Evolutionary conservation across 768 basidiomycete species (phyloP), one percentile per base, ranked within the genome.

Genomic region (Mycena pura): DNA sequence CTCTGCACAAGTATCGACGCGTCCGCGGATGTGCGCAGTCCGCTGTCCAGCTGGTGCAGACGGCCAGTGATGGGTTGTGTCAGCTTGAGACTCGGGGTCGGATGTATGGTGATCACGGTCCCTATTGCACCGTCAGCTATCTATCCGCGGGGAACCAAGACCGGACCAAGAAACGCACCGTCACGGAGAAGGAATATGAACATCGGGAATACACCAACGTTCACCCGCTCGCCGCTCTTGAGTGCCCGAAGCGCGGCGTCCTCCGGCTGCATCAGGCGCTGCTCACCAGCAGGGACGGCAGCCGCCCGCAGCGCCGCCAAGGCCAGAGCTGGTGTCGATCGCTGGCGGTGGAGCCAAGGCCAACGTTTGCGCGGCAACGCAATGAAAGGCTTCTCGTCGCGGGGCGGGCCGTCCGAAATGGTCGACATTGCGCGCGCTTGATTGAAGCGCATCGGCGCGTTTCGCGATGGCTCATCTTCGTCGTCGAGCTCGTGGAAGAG

Each of bases 1-100:
- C 85, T 84, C 69, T 92, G 86, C 5, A 92, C 80, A 10, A 93
- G 78, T 13, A 93, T 73, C 13, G 87, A 88, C 7, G 87, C 77
- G 65, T 93, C 91, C 24, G 86, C 85, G 0, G 86, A 84, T 44
- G 78, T 81, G 28, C 89, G 79, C 10, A 92, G 75, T 5, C 83
- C 77, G 0, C 87, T 87, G 63, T 90, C 85, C 3, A 80, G 74
- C 60, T 84, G 82, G 27, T 78, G 78, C 39, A 92, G 72, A 11
- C 89, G 85, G 14, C 76, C 72, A 22, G 81, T 72, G 60, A 91
- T 88, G 1, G 89, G 86, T 2, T 75, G 72, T 1, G 85, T 85
- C 62, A 86, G 80, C 32, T 74, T 72, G 10, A 84, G 72, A 45
- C 76, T 78, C 22, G 79, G 73, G 19, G 74, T 80, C 56, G 81